Evolutionary conservation across 78 protist genomes (phyloP), one percentile per base, ranked within the genome.

Genomic region (Cavenderia fasciculata): DNA sequence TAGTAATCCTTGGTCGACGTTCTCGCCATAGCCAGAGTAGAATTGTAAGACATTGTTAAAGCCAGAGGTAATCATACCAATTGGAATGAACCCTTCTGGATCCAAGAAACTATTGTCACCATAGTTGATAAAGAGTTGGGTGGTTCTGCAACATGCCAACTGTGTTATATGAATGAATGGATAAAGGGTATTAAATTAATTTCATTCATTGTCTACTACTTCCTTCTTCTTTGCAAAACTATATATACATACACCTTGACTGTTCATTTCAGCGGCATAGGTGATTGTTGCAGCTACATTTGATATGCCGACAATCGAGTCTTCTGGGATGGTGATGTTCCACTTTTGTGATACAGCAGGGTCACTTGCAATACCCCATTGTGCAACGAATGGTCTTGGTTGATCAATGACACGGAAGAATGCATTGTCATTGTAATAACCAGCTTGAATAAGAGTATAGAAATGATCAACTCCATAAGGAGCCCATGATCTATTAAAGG

Each of bases 121-220:
- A 49, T 41, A 92, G 74, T 94, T 94, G 5, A 94, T 86, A 65
- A 92, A 94, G 4, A 94, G 19, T 74, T 94, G 95, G 14, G 96
- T 92, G 1, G 96, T 94, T 34, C 96, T 56, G 31, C 87, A 78
- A 23, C 87, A 78, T 47, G 87, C 51, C 1, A 11, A 3, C 5
- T n/a, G n/a, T n/a, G n/a, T n/a, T n/a, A n/a, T n/a, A n/a, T n/a
- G n/a, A n/a, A n/a, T n/a, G n/a, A n/a, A n/a, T n/a, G n/a, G n/a
- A n/a, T n/a, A n/a, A n/a, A n/a, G n/a, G n/a, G n/a, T n/a, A n/a
- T n/a, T n/a, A n/a, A n/a, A n/a, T n/a, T n/a, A n/a, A n/a, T n/a
- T n/a, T n/a, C n/a, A n/a, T n/a, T n/a, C n/a, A n/a, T n/a, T n/a
- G n/a, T n/a, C n/a, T n/a, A n/a, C n/a, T n/a, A n/a, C n/a, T n/a